Conservation (phyloP, 768 basidiomycete species). For the Dendrothele bispora region DNA sequence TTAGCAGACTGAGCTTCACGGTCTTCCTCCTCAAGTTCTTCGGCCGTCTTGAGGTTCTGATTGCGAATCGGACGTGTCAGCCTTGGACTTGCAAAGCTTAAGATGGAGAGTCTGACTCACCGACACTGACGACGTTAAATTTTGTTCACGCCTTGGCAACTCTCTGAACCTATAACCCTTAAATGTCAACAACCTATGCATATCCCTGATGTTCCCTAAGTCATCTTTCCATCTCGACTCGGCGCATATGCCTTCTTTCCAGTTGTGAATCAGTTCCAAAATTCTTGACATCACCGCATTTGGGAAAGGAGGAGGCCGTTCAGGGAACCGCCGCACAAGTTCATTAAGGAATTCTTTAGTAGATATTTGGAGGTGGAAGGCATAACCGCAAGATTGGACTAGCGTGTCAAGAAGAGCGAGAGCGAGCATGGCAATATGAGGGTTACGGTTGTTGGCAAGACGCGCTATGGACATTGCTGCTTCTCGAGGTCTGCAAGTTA, state of each 20-base stretch:
- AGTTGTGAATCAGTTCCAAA: conserved; percentile 86
- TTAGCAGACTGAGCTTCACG: conserved; percentile 94
- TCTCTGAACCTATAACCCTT: conserved; percentile 88
- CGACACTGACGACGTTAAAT: too few relatives aligned
- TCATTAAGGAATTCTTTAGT: conserved; percentile 99
- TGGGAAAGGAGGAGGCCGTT: conserved; percentile 93
- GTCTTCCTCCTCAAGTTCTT: conserved; percentile 95
- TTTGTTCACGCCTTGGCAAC: conserved; percentile 28
- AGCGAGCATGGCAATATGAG: conserved; percentile 85
- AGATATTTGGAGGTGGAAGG: conserved; percentile 93
- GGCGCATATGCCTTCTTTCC: conserved; percentile 92
- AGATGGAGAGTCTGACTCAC: too few relatives aligned
- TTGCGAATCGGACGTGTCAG: too few relatives aligned
- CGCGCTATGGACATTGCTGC: conserved; percentile 83
- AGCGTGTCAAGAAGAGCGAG: conserved; percentile 88
- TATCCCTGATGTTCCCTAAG: conserved; percentile 94
- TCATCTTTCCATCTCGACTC: conserved; percentile 95
- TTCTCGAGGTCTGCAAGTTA: conserved; percentile 75
- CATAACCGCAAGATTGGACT: conserved; percentile 94
- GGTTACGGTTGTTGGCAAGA: conserved; percentile 89
- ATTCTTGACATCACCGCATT: conserved; percentile 94
- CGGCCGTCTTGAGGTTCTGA: conserved; percentile 90
- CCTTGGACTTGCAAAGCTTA: too few relatives aligned
- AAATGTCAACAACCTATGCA: conserved; percentile 92
- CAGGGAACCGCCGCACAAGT: conserved; percentile 95